Evolutionary conservation across 352 stramenopile species (phyloP).

Genomic region (Phytophthora pisi): DNA sequence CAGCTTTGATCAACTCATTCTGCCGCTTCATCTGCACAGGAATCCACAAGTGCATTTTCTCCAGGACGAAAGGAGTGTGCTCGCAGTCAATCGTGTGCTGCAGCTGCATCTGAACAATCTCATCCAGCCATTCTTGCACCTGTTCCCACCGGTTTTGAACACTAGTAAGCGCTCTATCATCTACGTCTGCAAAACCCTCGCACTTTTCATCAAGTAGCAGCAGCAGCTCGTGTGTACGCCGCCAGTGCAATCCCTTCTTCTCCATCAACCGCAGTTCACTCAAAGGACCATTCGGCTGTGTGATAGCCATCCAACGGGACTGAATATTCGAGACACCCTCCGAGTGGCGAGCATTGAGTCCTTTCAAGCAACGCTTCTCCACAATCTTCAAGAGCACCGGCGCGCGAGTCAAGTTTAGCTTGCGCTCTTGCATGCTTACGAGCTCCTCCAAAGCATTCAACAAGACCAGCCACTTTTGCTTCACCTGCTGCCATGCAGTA

Average conservation of each 20-base stretch:
- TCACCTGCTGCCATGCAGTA: slow-evolving; percentile 68
- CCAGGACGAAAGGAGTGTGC: slow-evolving; percentile 66
- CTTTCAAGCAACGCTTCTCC: slow-evolving; percentile 56
- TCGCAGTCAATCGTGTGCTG: slow-evolving; percentile 73
- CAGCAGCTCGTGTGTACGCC: slow-evolving; percentile 71
- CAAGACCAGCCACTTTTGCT: slow-evolving; percentile 59
- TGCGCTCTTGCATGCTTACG: slow-evolving; percentile 60
- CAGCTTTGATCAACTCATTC: slow-evolving; percentile 13
- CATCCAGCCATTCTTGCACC: slow-evolving; percentile 69
- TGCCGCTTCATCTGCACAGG: background rate
- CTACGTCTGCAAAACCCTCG: slow-evolving; percentile 66
- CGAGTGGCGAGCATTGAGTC: slow-evolving; percentile 54
- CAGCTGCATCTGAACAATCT: slow-evolving; percentile 64
- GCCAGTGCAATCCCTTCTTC: slow-evolving; percentile 73
- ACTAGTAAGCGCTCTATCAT: slow-evolving; percentile 50
- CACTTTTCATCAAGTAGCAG: slow-evolving; percentile 74
- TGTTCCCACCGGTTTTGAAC: slow-evolving; percentile 67
- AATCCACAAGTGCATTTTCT: slow-evolving; percentile 67
- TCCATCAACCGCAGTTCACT: slow-evolving; percentile 72
- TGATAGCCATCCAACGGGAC: slow-evolving; percentile 81
- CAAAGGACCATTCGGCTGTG: slow-evolving; percentile 56
- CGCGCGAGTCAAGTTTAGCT: slow-evolving; percentile 62
- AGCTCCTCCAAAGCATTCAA: slow-evolving; percentile 58
- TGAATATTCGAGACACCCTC: slow-evolving; percentile 71
- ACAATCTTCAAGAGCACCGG: slow-evolving; percentile 61